Base-by-base conservation (phyloP, 2,329 filamentous ascomycete species). In the Sphaerulina musiva region DNA sequence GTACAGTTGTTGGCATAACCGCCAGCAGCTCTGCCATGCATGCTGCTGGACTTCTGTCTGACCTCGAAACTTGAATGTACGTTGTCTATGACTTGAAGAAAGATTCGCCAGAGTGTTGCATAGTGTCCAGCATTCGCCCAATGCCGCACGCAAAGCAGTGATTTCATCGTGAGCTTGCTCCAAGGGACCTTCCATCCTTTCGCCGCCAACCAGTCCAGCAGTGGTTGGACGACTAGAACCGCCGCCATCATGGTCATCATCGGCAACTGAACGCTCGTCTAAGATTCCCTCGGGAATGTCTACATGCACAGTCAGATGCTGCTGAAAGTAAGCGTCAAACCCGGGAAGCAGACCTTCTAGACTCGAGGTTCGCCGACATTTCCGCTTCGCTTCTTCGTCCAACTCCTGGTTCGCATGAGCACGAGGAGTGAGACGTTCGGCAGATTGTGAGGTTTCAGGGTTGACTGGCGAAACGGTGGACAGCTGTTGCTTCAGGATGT, bases 11-110 rank as follows among this genome's bases (percentile, higher is more conserved):
- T 95, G 89, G 67, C 91, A 97, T 23, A 97, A 76, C 63, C 86
- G 87, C 92, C 91, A 97, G 72, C 91, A 97, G 58, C 86, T 87
- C 69, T 87, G 89, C 92, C 91, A 96, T 0, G 91, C 90, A 63
- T 86, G 85, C 68, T 95, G 89, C 66, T 95, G 87, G 29, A 85
- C 81, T 61, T 89, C 85, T 0, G 86, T 85, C 9, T 82, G 85
- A 10, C 83, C 84, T 1, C 86, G 84, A 62, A 81, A 86, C 68
- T 82, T 84, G 70, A 93, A 92, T 32, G 90, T 84, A 17, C 87
- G 80, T 62, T 89, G 81, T 29, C 89, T 83, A 66, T 95, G 88
- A 59, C 86, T 86, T 14, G 87, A 91, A 69, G 89, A 95, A 14
- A 95, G 77, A 59, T 81, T 88, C 20, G 89, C 89, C 32, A 96